These are phyloP conservation scores for Mesostigma viride DNA, from an alignment of 139 green algal genomes.

Conservation along the genomic window DNA sequence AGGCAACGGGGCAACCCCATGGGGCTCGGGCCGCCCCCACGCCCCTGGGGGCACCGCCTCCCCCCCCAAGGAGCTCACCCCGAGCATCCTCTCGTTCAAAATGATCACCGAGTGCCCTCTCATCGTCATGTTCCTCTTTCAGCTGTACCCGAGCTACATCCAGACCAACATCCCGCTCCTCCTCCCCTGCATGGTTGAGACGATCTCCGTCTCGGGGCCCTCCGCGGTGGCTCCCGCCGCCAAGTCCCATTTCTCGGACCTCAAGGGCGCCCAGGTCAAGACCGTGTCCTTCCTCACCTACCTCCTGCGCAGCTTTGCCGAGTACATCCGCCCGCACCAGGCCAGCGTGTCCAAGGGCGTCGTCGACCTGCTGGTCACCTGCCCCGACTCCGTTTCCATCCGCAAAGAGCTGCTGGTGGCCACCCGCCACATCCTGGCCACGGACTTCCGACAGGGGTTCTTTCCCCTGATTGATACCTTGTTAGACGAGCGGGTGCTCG, in stretches of 20 bases:
- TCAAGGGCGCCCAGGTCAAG: slow-evolving; percentile 54
- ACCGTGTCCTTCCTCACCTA: slow-evolving; percentile 45
- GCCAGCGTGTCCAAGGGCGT: slow-evolving; percentile 34
- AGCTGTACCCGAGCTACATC: slow-evolving; percentile 51
- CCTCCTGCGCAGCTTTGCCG: slow-evolving; percentile 28
- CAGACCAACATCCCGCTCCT: slow-evolving; percentile 35
- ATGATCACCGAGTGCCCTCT: slow-evolving; percentile 73
- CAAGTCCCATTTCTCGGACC: slow-evolving; percentile 41
- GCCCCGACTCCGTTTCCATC: slow-evolving; percentile 52
- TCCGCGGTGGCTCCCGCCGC: slow-evolving; percentile 15
- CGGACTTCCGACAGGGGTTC: slow-evolving; percentile 43
- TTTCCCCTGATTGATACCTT: slow-evolving; percentile 44
- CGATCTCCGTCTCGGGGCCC: slow-evolving; percentile 29
- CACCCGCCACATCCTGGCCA: slow-evolving; percentile 38
- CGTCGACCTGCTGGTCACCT: slow-evolving; percentile 42
- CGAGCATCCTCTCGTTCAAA: slow-evolving; percentile 57
- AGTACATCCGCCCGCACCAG: slow-evolving; percentile 36
- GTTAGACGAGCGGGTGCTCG: slow-evolving; percentile 62
- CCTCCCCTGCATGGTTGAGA: slow-evolving; percentile 49
- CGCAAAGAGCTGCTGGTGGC: slow-evolving; percentile 54
- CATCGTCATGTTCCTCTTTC: slow-evolving; percentile 69
- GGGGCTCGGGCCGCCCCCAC: too few relatives aligned
- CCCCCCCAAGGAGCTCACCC: slow-evolving; percentile 15
- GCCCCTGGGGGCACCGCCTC: too few relatives aligned
- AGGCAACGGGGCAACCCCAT: too few relatives aligned